phyloP scores from a whole-genome alignment of 2,329 filamentous ascomycete genomes.

The Tolypocladium tundrense region DNA sequence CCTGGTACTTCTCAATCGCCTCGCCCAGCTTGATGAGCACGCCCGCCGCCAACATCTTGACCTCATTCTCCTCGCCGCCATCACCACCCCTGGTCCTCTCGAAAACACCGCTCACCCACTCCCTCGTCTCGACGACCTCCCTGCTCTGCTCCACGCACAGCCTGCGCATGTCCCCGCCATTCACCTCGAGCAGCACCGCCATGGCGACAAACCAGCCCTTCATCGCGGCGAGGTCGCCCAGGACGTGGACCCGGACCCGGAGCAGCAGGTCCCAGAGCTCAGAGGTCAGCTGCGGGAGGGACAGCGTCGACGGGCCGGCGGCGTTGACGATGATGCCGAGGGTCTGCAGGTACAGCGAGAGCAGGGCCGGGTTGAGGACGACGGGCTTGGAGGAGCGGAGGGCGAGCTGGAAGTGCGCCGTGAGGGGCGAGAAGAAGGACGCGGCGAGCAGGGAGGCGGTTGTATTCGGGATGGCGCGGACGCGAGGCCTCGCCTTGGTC shows the following conservation, averaged over 20 bases:
- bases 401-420: constrained; percentile 66
- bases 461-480: constrained; percentile 59
- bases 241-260: constrained; percentile 47
- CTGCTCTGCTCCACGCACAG: constrained; percentile 66
- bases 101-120: constrained; percentile 76
- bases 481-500: constrained; percentile 24
- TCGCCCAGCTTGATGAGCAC: constrained; percentile 71
- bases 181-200: constrained; percentile 72
- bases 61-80: constrained; percentile 61
- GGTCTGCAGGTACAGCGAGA: constrained; percentile 77
- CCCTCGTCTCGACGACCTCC: constrained; percentile 74
- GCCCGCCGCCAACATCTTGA: constrained; percentile 69
- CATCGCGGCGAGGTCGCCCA: constrained; percentile 55
- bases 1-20: constrained; percentile 72
- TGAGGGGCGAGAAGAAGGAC: constrained; percentile 79
- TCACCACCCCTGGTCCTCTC: constrained; percentile 42
- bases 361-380: constrained; percentile 63
- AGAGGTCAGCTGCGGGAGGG: constrained; percentile 68
- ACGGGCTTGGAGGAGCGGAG: constrained; percentile 42
- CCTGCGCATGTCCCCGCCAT: constrained; percentile 58
- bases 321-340: constrained; percentile 75
- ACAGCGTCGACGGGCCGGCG: constrained; percentile 66
- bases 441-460: constrained; percentile 66
- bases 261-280: constrained; percentile 82
- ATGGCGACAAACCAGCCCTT: constrained; percentile 70